A percentile compares a stretch with the other conserved stretches of the same genome.
These are phyloP conservation scores for Psilocybe tampanensis DNA, from an alignment of 768 basidiomycete species.

Conservation along the genomic window DNA sequence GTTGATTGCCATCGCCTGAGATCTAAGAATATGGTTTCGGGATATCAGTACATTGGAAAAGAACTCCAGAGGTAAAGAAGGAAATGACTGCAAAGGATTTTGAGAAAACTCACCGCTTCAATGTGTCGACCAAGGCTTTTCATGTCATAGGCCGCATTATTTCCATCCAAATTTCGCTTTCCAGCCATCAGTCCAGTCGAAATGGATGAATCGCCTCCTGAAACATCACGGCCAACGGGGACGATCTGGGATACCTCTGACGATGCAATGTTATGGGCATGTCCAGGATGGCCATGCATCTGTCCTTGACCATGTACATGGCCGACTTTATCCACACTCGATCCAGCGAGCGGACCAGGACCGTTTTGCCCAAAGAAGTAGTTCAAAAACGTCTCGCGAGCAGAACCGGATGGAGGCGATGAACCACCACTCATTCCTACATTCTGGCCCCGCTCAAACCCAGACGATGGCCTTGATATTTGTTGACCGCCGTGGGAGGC, in stretches of 20 bases:
- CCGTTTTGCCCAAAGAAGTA: slow-evolving; percentile 97
- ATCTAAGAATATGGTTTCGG: slow-evolving; percentile 36
- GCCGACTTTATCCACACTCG: slow-evolving; percentile 45
- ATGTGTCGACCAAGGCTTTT: slow-evolving; percentile 97
- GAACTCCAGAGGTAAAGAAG: neutral
- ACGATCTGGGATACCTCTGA: slow-evolving; percentile 31
- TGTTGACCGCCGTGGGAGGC: slow-evolving; percentile 18
- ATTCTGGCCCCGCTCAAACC: slow-evolving; percentile 22
- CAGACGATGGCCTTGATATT: slow-evolving; percentile 34
- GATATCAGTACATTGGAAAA: neutral
- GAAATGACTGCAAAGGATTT: slow-evolving; percentile 12
- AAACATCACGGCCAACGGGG: slow-evolving; percentile 67
- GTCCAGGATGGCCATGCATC: slow-evolving; percentile 21
- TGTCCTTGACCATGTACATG: slow-evolving; percentile 20
- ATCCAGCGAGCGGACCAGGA: slow-evolving; percentile 67
- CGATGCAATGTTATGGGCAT: slow-evolving; percentile 11
- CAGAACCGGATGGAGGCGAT: slow-evolving; percentile 50
- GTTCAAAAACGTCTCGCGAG: slow-evolving; percentile 92
- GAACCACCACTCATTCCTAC: slow-evolving; percentile 32
- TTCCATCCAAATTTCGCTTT: slow-evolving; percentile 69
- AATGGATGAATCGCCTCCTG: slow-evolving; percentile 50
- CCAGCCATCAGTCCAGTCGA: slow-evolving; percentile 68
- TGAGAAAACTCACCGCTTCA: slow-evolving; percentile 76
- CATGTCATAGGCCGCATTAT: slow-evolving; percentile 94
- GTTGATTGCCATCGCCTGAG: slow-evolving; percentile 59